phyloP scores from a whole-genome alignment of 2,329 filamentous ascomycete genomes.

The Cordyceps fumosorosea region DNA sequence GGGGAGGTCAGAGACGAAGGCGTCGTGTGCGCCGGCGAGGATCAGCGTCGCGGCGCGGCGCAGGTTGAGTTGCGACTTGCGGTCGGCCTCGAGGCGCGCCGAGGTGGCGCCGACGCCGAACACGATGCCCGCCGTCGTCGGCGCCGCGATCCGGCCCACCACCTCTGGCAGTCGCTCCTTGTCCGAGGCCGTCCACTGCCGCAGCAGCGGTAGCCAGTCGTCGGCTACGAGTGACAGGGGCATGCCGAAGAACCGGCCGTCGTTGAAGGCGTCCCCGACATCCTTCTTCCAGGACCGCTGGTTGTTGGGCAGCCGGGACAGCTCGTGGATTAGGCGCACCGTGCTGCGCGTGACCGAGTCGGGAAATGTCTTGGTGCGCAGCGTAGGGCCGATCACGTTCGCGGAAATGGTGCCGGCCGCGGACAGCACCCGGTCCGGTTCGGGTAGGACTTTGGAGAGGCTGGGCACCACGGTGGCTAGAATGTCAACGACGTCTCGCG shows the following conservation, averaged over 20 bases:
- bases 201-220: conserved; percentile 77
- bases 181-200: conserved; percentile 77
- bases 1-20: conserved; percentile 70
- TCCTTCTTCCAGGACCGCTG: conserved; percentile 94
- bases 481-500: conserved; percentile 74
- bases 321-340: conserved; percentile 66
- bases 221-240: conserved; percentile 57
- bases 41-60: conserved; percentile 75
- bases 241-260: conserved; percentile 75
- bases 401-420: conserved; percentile 76
- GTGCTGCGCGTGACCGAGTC: conserved; percentile 70
- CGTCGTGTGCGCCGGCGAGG: conserved; percentile 68
- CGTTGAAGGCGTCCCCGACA: conserved; percentile 84
- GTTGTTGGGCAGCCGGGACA: conserved; percentile 69
- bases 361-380: conserved; percentile 81
- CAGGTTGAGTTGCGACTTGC: conserved; percentile 84
- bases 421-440: conserved; percentile 73
- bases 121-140: conserved; percentile 90
- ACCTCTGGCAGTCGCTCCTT: conserved; percentile 84
- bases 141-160: conserved; percentile 69
- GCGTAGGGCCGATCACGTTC: conserved; percentile 72
- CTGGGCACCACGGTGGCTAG: conserved; percentile 73
- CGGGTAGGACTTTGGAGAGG: conserved; percentile 74
- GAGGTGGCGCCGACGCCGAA: conserved; percentile 97
- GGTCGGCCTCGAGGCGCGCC: conserved; percentile 88